Evolutionary conservation across 306 rosid species (phyloP).

Genomic region (Luffa aegyptiaca): DNA sequence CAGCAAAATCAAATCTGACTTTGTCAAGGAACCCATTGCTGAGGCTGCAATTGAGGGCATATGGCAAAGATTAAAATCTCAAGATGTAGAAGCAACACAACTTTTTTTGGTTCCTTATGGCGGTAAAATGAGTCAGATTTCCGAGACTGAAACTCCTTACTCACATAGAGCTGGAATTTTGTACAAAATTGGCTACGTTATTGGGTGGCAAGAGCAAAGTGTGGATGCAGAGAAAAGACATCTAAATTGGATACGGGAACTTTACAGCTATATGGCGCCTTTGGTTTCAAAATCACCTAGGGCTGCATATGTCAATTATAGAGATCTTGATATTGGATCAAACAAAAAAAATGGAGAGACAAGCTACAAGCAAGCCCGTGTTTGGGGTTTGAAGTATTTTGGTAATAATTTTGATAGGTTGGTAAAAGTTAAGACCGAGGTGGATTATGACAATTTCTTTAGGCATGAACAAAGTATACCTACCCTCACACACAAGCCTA

Average conservation of each 20-base stretch:
- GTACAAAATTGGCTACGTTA: constrained; percentile 17
- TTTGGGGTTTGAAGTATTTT: constrained; percentile 56
- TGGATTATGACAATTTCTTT: background rate
- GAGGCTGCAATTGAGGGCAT: constrained; percentile 23
- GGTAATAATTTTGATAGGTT: background rate
- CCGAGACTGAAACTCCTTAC: constrained; percentile 34
- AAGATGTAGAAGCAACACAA: constrained; percentile 26
- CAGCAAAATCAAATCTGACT: constrained; percentile 50
- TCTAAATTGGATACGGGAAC: background rate
- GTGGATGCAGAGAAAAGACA: background rate
- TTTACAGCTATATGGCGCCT: background rate
- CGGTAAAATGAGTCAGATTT: constrained; percentile 38
- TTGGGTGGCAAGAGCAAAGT: constrained; percentile 31
- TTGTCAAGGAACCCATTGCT: constrained; percentile 37
- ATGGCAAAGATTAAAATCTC: constrained; percentile 30
- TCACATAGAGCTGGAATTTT: constrained; percentile 40
- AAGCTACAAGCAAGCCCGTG: constrained; percentile 32
- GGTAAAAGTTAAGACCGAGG: background rate
- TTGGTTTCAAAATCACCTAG: constrained; percentile 36
- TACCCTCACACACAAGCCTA: background rate
- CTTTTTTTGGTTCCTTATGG: constrained; percentile 58
- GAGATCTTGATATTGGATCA: background rate
- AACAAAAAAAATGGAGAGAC: background rate
- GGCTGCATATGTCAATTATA: constrained; percentile 25
- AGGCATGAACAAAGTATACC: constrained; percentile 72